These are phyloP conservation scores for Teratosphaeria destructans DNA, from an alignment of 2,329 filamentous ascomycete species.

Conservation along the genomic window DNA sequence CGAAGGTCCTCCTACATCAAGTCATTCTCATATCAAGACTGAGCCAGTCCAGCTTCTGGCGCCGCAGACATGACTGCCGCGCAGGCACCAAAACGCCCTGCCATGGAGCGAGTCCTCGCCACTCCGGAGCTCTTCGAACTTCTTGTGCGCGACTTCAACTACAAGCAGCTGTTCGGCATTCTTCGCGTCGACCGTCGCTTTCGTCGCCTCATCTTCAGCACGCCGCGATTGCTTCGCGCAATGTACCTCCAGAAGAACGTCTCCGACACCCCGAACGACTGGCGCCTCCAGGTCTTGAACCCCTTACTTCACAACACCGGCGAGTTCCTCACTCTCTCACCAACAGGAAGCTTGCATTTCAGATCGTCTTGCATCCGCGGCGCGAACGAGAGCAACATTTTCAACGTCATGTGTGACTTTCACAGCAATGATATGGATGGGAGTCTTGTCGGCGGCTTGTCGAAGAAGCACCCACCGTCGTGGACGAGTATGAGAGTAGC, in stretches of 20 bases:
- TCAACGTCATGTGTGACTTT: background rate
- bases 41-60: background rate
- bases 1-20: background rate
- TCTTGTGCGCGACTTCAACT: constrained; percentile 2
- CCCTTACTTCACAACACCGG: background rate
- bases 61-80: background rate
- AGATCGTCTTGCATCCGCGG: background rate
- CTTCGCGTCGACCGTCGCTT: background rate
- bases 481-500: background rate
- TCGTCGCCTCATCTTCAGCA: background rate
- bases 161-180: background rate
- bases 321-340: background rate
- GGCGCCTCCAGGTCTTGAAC: background rate
- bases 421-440: background rate
- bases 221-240: background rate
- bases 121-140: constrained; percentile 4
- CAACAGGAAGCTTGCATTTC: background rate
- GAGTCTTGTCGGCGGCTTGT: background rate
- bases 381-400: background rate
- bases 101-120: background rate
- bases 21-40: background rate
- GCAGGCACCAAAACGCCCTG: background rate
- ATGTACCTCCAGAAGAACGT: background rate
- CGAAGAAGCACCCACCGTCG: background rate
- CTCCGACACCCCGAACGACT: background rate